Percentiles rank a stretch among this genome's conserved stretches.
Evolutionary conservation across 192 early-diverging fungal genomes (phyloP).

Genomic region (Chytriomyces hyalinus): DNA sequence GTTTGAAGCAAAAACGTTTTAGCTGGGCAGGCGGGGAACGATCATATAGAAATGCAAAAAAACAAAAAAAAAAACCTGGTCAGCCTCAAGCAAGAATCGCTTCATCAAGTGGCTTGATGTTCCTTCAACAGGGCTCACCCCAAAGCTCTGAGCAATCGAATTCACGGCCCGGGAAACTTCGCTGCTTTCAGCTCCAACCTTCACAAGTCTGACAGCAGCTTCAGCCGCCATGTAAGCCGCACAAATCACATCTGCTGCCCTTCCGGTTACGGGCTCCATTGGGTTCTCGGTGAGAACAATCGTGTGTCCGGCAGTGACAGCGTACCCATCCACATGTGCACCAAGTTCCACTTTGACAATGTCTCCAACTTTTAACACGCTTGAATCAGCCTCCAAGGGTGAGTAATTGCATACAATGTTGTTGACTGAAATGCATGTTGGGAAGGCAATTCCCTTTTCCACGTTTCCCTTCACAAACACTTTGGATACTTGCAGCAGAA

Average conservation of each 20-base stretch:
- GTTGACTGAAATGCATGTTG: conserved; percentile 86
- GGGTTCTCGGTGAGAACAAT: conserved; percentile 64
- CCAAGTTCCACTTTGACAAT: conserved; percentile 81
- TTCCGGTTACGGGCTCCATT: conserved; percentile 70
- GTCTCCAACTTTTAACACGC: conserved; percentile 77
- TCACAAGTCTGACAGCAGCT: conserved; percentile 80
- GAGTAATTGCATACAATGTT: conserved; percentile 83
- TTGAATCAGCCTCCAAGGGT: conserved; percentile 71
- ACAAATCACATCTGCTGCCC: conserved; percentile 82
- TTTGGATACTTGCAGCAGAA: conserved; percentile 36
- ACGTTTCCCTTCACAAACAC: conserved; percentile 45
- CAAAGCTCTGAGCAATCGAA: conserved; percentile 74
- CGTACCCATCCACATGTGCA: conserved; percentile 52
- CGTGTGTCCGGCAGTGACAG: conserved; percentile 80
- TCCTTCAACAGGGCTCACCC: conserved; percentile 80
- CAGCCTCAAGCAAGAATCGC: conserved; percentile 49
- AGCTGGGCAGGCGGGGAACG: too few relatives aligned
- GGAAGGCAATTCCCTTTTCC: conserved; percentile 74
- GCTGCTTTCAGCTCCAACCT: conserved; percentile 67
- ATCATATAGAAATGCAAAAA: background rate
- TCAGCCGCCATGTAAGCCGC: conserved; percentile 91
- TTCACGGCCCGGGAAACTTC: conserved; percentile 78
- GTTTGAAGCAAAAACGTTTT: conserved; percentile 51
- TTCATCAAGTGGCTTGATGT: conserved; percentile 60
- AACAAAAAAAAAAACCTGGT: conserved; percentile 26